phyloP scores from a whole-genome alignment of 768 basidiomycete genomes.

The Hebeloma cylindrosporum region DNA sequence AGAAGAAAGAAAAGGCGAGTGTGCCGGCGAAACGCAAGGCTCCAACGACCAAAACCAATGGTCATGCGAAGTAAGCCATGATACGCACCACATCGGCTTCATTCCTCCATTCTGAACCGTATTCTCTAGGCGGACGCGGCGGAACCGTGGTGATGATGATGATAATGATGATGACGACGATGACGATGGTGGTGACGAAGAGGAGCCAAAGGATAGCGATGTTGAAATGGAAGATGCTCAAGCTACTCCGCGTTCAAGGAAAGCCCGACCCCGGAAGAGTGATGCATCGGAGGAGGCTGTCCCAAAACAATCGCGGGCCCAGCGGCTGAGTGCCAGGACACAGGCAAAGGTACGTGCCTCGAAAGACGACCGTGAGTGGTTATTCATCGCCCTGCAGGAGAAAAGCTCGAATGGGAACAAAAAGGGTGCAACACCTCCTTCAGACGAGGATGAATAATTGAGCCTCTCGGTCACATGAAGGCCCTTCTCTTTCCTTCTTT shows the following conservation, averaged over 20 bases:
- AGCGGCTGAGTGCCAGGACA: slow-evolving; percentile 25
- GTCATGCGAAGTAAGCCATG: slow-evolving; percentile 45
- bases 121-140: slow-evolving; percentile 36
- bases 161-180: slow-evolving; percentile 46
- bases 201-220: slow-evolving; percentile 36
- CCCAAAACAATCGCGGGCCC: slow-evolving; percentile 23
- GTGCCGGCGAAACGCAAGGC: slow-evolving; percentile 56
- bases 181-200: slow-evolving; percentile 23
- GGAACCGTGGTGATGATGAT: slow-evolving; percentile 31
- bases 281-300: slow-evolving; percentile 29
- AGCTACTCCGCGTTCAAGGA: slow-evolving; percentile 7
- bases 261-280: slow-evolving; percentile 24
- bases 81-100: slow-evolving; percentile 1
- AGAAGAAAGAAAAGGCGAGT: slow-evolving; percentile 52
- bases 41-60: slow-evolving; percentile 43
- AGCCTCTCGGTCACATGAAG: no score
- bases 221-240: slow-evolving; percentile 36
- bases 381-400: neutral
- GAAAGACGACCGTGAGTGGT: neutral
- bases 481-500: neutral
- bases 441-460: no score
- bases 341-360: slow-evolving; percentile 22
- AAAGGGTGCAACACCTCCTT: no score
- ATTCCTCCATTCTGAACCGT: slow-evolving; percentile 3
- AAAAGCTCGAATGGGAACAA: no score